Evolutionary conservation across 2,329 filamentous ascomycete species (phyloP).

Genomic region (Verticillium nonalfalfae): DNA sequence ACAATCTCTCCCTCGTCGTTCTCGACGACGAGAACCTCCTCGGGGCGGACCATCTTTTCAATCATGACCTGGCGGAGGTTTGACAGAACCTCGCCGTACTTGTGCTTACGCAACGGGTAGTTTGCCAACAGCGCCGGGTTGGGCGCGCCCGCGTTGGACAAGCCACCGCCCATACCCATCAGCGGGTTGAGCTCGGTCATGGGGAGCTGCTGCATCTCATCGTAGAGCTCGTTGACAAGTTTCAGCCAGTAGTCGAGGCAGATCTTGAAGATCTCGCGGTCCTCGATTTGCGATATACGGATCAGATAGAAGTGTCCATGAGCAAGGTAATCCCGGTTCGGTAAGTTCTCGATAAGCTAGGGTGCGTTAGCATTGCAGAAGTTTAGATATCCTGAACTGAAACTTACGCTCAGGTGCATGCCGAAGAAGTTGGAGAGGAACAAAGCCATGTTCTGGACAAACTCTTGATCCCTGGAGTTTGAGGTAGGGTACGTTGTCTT

Average conservation of each 20-base stretch:
- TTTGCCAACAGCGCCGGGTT: conserved; percentile 81
- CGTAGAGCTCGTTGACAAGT: conserved; percentile 93
- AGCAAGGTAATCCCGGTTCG: conserved; percentile 88
- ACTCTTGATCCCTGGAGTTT: conserved; percentile 91
- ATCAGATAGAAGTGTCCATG: conserved; percentile 98
- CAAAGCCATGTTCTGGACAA: conserved; percentile 91
- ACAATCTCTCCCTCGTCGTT: conserved; percentile 99
- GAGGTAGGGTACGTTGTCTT: conserved; percentile 88
- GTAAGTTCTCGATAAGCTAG: conserved; percentile 88
- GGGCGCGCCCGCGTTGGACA: conserved; percentile 73
- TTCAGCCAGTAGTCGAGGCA: conserved; percentile 99
- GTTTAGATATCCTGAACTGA: conserved; percentile 1
- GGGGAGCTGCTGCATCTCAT: conserved; percentile 96
- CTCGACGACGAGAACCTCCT: conserved; percentile 98
- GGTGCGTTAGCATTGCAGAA: conserved; percentile 12
- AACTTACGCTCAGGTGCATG: conserved; percentile 73
- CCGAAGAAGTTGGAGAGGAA: conserved; percentile 98
- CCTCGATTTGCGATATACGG: conserved; percentile 96
- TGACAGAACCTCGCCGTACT: conserved; percentile 89
- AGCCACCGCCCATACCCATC: conserved; percentile 66
- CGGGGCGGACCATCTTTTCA: conserved; percentile 97
- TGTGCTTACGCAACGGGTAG: conserved; percentile 94
- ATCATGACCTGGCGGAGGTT: conserved; percentile 98
- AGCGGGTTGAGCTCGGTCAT: conserved; percentile 90
- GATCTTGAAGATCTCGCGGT: conserved; percentile 99